These are phyloP conservation scores for Aureobasidium pullulans DNA, from an alignment of 2,329 filamentous ascomycete genomes.

Conservation along the genomic window DNA sequence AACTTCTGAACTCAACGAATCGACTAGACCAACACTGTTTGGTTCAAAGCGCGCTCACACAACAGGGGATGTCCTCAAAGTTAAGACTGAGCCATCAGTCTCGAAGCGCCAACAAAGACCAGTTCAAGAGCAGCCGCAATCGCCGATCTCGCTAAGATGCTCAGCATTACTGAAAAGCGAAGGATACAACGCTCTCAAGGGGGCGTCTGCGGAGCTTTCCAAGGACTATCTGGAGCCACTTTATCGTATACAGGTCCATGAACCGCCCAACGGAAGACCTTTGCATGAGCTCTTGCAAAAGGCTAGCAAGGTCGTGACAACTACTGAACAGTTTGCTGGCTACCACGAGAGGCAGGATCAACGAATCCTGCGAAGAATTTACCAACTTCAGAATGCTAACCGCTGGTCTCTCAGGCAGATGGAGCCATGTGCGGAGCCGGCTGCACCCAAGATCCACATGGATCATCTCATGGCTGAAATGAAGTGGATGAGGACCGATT, in stretches of 20 bases:
- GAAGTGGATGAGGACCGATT: conserved; percentile 98
- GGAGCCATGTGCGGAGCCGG: conserved; percentile 74
- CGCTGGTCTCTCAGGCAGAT: conserved; percentile 90
- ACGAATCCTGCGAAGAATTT: conserved; percentile 76
- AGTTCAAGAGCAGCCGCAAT: neutral
- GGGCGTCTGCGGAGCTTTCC: conserved; percentile 39
- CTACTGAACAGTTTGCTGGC: conserved; percentile 73
- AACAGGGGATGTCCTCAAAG: neutral
- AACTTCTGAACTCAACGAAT: conserved; percentile 63
- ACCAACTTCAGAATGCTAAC: conserved; percentile 81
- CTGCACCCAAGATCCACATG: conserved; percentile 69
- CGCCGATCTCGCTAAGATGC: neutral
- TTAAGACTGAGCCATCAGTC: neutral
- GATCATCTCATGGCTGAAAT: conserved; percentile 84
- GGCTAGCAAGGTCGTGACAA: conserved; percentile 84
- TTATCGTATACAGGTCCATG: conserved; percentile 51
- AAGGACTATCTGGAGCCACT: conserved; percentile 57
- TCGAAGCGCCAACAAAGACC: neutral
- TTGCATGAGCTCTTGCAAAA: conserved; percentile 69
- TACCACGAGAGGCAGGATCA: conserved; percentile 83
- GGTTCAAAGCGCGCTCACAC: neutral
- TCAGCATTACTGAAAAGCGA: conserved; percentile 17
- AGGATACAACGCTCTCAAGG: conserved; percentile 38
- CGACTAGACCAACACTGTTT: conserved; percentile 27
- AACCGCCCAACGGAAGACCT: conserved; percentile 47